phyloP scores from a whole-genome alignment of 306 rosid species.

The Chamaecrista fasciculata region DNA sequence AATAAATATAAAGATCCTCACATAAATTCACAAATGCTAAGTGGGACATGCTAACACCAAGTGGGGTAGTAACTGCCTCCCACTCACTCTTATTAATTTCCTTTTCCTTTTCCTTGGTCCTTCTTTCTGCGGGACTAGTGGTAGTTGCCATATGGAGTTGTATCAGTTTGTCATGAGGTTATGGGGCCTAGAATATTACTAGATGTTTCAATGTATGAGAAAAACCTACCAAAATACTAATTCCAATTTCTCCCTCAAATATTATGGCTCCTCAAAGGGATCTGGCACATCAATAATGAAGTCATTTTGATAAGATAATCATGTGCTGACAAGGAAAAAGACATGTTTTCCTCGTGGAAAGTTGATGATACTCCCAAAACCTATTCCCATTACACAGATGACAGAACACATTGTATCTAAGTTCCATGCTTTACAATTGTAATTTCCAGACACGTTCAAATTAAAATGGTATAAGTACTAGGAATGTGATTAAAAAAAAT shows the following conservation, averaged over 20 bases:
- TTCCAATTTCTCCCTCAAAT: background rate
- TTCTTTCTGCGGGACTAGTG: too few species aligned
- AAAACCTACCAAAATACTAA: background rate
- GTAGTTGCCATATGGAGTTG: too few species aligned
- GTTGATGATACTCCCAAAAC: background rate
- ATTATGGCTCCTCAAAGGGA: background rate
- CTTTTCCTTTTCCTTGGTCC: too few species aligned
- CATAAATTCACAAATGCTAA: too few species aligned
- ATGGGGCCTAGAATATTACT: background rate
- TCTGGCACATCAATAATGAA: background rate
- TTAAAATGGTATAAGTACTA: constrained; percentile 2
- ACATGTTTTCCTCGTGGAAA: background rate
- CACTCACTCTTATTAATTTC: too few species aligned
- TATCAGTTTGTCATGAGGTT: background rate
- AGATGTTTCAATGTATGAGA: background rate
- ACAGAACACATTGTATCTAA: background rate
- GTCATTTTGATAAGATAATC: background rate
- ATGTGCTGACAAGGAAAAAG: background rate
- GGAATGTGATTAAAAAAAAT: background rate
- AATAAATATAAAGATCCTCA: too few species aligned
- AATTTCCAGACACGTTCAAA: background rate
- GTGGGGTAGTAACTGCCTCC: too few species aligned
- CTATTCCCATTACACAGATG: background rate
- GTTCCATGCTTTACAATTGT: background rate
- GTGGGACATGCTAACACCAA: too few species aligned